Base-by-base conservation (phyloP, 495 filamentous ascomycete species). In the Amphirosellinia nigrospora region DNA sequence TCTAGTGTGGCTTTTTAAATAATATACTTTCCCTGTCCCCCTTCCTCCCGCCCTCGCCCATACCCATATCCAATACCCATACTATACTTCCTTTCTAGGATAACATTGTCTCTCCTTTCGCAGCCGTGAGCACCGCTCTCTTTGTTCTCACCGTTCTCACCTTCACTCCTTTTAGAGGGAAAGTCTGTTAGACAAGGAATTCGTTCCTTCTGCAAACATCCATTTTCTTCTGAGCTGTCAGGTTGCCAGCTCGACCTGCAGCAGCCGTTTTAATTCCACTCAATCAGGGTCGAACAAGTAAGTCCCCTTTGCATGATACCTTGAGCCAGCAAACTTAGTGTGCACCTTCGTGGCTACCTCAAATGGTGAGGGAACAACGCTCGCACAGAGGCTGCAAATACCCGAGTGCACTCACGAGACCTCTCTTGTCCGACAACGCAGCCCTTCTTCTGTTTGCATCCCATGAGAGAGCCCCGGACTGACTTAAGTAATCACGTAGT, bases 391-490 rank as follows among this genome's bases (percentile, higher is more conserved):
- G 13, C 59, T 70, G 68, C 68, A 70, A 45, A 69, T 69, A 62
- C 74, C 76, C 75, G 74, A 60, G 75, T 78, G 79, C 70, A 69
- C 74, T 78, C 79, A 81, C 81, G 78, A 81, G 81, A 81, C 81
- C 80, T 78, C 79, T 77, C 76, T 70, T 78, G 74, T 74, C 75
- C 72, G 73, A 78, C 72, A 73, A 70, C 75, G 64, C 70, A 74
- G 68, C 28, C 45, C 36, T 30, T 69, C 46, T 46, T 64, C 70
- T 72, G 74, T 78, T 78, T 76, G 75, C 74, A 45, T 64, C 39
- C 32, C 68, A 45, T 26, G 50, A 64, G 68, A 56, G 26, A 43
- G 36, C 36, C 38, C 26, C 19, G 45, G 26, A 30, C 68, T 70
- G 60, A 70, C 48, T 26, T 48, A 58, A 64, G 60, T 30, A 36